Conservation (phyloP, 2,329 filamentous ascomycete genomes). For the Fusarium miscanthi region DNA sequence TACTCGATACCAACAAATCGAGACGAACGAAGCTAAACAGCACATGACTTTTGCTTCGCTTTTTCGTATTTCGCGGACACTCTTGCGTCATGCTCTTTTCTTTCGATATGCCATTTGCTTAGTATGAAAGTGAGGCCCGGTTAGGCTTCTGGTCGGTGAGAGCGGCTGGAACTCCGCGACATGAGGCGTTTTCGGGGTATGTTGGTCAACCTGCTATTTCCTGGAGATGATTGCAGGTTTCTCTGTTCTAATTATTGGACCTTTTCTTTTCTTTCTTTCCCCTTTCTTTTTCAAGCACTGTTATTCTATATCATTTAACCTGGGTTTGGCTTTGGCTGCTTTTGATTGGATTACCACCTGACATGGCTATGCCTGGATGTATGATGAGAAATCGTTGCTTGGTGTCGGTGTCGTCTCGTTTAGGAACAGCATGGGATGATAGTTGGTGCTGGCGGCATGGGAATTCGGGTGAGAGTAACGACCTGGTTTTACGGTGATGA, state of each 20-base stretch:
- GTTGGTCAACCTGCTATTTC: conserved; percentile 23
- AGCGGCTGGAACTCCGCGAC: conserved; percentile 50
- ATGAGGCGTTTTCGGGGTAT: conserved; percentile 40
- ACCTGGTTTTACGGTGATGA: conserved; percentile 22
- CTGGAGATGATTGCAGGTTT: conserved; percentile 12
- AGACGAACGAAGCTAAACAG: conserved; percentile 7
- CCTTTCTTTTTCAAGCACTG: conserved; percentile 1
- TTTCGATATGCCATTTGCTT: conserved; percentile 24
- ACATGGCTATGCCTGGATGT: conserved; percentile 16
- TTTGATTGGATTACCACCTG: conserved; percentile 22
- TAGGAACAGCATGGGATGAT: conserved; percentile 15
- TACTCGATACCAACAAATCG: conserved; percentile 6
- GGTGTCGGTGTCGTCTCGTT: conserved; percentile 8
- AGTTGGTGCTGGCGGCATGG: conserved; percentile 2
- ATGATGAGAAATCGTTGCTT: conserved; percentile 13
- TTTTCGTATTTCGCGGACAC: conserved; percentile 21
- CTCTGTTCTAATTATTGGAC: conserved; percentile 6
- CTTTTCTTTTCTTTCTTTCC: background rate
- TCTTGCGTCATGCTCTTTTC: conserved; percentile 11
- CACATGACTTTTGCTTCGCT: conserved; percentile 18
- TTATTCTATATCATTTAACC: conserved; percentile 16
- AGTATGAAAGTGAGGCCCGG: conserved; percentile 45
- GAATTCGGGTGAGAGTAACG: conserved; percentile 14
- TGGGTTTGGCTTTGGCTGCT: conserved; percentile 2
- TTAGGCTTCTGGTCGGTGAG: conserved; percentile 52